Base-by-base conservation (phyloP, 441 rosid genomes). In the Bruguiera hainesii region DNA sequence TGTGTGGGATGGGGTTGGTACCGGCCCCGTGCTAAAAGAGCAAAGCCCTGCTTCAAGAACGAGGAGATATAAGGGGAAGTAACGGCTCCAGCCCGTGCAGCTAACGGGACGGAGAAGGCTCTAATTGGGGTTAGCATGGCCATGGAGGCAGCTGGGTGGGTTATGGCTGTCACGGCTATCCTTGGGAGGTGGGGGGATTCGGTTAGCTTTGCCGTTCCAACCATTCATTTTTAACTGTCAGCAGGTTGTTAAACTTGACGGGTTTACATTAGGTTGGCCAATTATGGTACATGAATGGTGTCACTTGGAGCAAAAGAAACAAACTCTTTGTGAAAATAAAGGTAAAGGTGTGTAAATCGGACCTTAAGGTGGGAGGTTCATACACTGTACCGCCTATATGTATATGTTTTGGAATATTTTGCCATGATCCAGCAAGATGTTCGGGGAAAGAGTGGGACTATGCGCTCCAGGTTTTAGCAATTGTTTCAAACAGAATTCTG, bases 171-270 rank as follows among this genome's bases (percentile, higher is more conserved):
- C 56, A 9, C 58, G 69, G 56, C 53, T 19, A 39, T 69, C 53
- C 63, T 31, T 71, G 69, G 65, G 48, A 42, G 4, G 3, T 18
- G 65, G 55, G 63, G 55, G 51, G 15, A 23, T 30, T 55, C 48
- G 51, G 4, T 28, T 4, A n/a, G 50, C 29, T 63, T 50, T 19
- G 64, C 84, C 84, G n/a, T 42, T 3, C 18, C 16, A 13, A 42
- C 18, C 48, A 42, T 70, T 66, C 75, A 49, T 80, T 80, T 74
- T 6, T 68, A 80, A 79, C 75, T 11, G 20, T 29, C 13, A 42
- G 48, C 1, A 42, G 48, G 18, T 2, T 39, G 69, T 68, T 81
- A 73, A 64, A 62, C 73, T 78, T 74, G 78, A 80, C 46, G 28
- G 51, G 48, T 13, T 11, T 42, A 42, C 48, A 11, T 42, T 8